Evolutionary conservation across 192 early-diverging fungal genomes (phyloP).

Genomic region (Kappamyces sp.): DNA sequence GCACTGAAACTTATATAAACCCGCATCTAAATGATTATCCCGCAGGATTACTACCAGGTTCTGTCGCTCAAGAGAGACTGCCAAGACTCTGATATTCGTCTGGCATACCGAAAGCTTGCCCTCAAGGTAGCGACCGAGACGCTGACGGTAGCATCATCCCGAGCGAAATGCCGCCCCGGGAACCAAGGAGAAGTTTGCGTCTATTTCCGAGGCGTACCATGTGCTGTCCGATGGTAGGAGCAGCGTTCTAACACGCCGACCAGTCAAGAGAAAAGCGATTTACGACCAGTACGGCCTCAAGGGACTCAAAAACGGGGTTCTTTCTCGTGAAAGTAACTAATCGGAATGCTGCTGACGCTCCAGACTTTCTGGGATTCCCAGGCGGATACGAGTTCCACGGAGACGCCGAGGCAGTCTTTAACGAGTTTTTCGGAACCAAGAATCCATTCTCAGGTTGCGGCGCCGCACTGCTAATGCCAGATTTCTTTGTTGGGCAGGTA

Average conservation of each 20-base stretch:
- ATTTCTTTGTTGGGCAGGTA: constrained; percentile 40
- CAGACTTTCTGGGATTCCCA: constrained; percentile 39
- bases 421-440: constrained; percentile 48
- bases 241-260: neutral
- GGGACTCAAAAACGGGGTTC: constrained; percentile 46
- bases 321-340: constrained; percentile 31
- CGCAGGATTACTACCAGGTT: constrained; percentile 11
- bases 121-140: constrained; percentile 3
- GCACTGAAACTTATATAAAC: neutral
- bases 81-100: constrained; percentile 10
- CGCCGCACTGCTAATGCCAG: constrained; percentile 21
- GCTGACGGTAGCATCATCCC: constrained; percentile 35
- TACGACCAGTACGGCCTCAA: constrained; percentile 53
- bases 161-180: constrained; percentile 39
- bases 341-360: neutral
- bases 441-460: constrained; percentile 44
- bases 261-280: constrained; percentile 41
- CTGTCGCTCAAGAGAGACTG: constrained; percentile 14
- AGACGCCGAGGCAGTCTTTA: constrained; percentile 40
- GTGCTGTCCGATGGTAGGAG: constrained; percentile 37
- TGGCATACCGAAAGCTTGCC: constrained; percentile 7
- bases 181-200: constrained; percentile 33
- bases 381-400: constrained; percentile 50
- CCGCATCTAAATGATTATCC: constrained; percentile 1
- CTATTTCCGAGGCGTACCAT: constrained; percentile 42